Conservation (phyloP, 1,139 yeast genomes). For the Yarrowia galli region DNA sequence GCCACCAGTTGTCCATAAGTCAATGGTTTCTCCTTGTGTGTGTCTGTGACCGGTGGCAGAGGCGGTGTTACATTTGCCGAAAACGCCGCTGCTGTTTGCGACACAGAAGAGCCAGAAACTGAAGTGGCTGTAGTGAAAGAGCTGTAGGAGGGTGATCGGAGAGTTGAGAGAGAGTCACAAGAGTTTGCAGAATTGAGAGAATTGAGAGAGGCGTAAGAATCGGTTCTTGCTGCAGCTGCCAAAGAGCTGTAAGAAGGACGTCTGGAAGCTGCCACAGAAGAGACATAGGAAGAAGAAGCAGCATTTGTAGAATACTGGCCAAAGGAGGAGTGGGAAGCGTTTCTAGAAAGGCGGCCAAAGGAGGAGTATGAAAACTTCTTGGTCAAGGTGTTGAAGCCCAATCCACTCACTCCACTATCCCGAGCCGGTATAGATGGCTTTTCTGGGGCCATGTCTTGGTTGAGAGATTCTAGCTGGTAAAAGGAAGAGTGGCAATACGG, state of each 20-base stretch:
- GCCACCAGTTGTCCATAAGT: conserved; percentile 16
- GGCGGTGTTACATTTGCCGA: background rate
- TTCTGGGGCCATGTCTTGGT: background rate
- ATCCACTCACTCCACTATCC: background rate
- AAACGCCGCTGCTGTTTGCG: background rate
- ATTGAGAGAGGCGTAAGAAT: too few species aligned
- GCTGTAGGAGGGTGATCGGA: too few species aligned
- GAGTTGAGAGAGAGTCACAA: too few species aligned
- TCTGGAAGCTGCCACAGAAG: background rate
- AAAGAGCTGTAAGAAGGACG: background rate
- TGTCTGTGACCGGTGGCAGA: background rate
- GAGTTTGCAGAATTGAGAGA: too few species aligned
- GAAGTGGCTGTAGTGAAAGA: too few species aligned
- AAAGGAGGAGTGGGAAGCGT: background rate
- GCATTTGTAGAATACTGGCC: background rate
- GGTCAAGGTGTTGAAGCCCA: background rate
- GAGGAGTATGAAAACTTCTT: background rate
- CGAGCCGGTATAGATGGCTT: background rate
- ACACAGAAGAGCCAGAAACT: background rate
- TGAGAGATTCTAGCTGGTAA: background rate
- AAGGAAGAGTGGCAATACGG: too few species aligned
- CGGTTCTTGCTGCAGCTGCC: too few species aligned
- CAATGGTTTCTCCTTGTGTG: background rate
- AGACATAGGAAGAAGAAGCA: background rate
- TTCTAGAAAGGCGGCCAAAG: background rate